These are phyloP conservation scores for Acanthamoeba royreba DNA, from an alignment of 208 protist genomes.

Conservation along the genomic window DNA sequence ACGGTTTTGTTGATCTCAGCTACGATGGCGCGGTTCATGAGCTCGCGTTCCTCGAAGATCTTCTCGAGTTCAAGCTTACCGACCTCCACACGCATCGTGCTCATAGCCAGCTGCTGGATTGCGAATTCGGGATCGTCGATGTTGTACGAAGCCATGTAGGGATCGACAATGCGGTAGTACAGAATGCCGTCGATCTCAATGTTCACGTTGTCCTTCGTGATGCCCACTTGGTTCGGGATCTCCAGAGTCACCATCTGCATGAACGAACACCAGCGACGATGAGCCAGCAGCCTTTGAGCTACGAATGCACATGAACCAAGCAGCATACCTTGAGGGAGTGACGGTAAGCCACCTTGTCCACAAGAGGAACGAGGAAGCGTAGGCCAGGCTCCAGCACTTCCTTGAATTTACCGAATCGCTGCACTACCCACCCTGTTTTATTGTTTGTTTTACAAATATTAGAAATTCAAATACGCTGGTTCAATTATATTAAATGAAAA, in stretches of 20 bases:
- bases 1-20: slow-evolving; percentile 87
- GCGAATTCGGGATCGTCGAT: slow-evolving; percentile 94
- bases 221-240: slow-evolving; percentile 18
- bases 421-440: slow-evolving; percentile 83
- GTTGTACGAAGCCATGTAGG: slow-evolving; percentile 81
- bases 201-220: slow-evolving; percentile 91
- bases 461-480: too few relatives aligned
- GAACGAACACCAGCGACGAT: too few relatives aligned
- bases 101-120: slow-evolving; percentile 93
- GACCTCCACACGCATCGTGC: slow-evolving; percentile 93
- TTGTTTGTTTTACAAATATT: too few relatives aligned
- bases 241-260: background rate
- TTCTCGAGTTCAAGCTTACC: slow-evolving; percentile 91
- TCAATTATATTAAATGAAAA: too few relatives aligned
- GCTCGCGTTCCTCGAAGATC: slow-evolving; percentile 91
- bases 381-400: slow-evolving; percentile 88
- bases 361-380: slow-evolving; percentile 88
- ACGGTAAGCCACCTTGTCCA: slow-evolving; percentile 92
- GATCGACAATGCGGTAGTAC: slow-evolving; percentile 90
- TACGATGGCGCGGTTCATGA: slow-evolving; percentile 91
- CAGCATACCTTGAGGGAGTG: slow-evolving; percentile 93
- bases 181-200: slow-evolving; percentile 94
- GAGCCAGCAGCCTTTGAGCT: background rate
- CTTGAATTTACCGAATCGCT: slow-evolving; percentile 92
- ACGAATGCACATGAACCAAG: slow-evolving; percentile 77